These are phyloP conservation scores for Cryptosporidium felis DNA, from an alignment of 169 alveolate genomes.

Conservation along the genomic window DNA sequence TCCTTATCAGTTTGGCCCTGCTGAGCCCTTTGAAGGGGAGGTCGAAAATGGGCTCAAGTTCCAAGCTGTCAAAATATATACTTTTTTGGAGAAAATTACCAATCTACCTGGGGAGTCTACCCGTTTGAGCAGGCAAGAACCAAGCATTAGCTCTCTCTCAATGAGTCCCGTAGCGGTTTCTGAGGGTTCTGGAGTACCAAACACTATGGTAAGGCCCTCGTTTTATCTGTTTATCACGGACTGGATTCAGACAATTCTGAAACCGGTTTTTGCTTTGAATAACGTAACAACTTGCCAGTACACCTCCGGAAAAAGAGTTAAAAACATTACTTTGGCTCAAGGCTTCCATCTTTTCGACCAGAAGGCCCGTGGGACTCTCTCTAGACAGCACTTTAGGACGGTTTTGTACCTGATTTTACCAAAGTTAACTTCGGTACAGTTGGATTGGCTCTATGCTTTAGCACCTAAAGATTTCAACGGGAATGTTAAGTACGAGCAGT, in stretches of 20 bases:
- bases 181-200: too few species aligned
- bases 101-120: too few species aligned
- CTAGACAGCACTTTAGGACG: conserved; percentile 69
- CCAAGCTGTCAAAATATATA: conserved; percentile 18
- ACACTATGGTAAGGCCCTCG: neutral
- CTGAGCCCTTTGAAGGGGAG: neutral
- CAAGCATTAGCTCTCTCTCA: neutral
- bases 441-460: conserved; percentile 52
- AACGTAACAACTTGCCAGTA: neutral
- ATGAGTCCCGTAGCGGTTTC: neutral
- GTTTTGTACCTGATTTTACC: conserved; percentile 50
- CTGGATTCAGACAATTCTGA: conserved; percentile 39
- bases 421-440: conserved; percentile 47
- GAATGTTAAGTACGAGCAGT: conserved; percentile 50
- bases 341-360: conserved; percentile 53
- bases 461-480: conserved; percentile 58
- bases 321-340: conserved; percentile 17
- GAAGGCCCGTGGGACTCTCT: neutral
- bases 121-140: too few species aligned
- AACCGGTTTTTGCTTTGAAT: conserved; percentile 6
- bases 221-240: conserved; percentile 50
- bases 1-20: neutral
- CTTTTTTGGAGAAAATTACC: conserved; percentile 26
- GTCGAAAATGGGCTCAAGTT: neutral
- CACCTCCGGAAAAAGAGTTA: neutral